phyloP scores from a whole-genome alignment of 305 asterid genomes.

The Salvia sclarea region DNA sequence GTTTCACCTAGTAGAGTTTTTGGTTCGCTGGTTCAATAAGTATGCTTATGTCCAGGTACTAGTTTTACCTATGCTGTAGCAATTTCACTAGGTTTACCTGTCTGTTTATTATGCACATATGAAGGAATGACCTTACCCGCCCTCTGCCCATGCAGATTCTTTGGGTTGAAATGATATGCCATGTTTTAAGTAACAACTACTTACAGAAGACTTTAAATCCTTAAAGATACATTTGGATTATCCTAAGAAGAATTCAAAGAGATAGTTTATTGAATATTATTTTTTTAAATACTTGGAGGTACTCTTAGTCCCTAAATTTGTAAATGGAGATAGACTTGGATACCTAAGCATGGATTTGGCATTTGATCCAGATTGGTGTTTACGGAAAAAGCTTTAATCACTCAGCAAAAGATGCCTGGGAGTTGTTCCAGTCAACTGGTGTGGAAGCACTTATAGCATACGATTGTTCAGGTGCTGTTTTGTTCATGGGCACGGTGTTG shows the following conservation, averaged over 20 bases:
- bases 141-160: too few relatives aligned
- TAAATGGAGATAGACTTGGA: not conserved
- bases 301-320: not conserved
- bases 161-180: too few relatives aligned
- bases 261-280: not conserved
- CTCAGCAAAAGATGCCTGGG: constrained; percentile 99
- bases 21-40: constrained; percentile 96
- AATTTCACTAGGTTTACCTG: too few relatives aligned
- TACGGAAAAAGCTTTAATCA: constrained; percentile 90
- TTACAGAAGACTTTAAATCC: not conserved
- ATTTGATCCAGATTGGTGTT: constrained; percentile 70
- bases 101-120: too few relatives aligned
- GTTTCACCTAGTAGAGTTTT: constrained; percentile 88
- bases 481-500: constrained; percentile 79
- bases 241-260: not conserved
- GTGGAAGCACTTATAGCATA: constrained; percentile 91
- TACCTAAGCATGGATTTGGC: not conserved
- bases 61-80: not conserved
- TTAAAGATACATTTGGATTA: not conserved
- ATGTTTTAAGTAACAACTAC: not conserved
- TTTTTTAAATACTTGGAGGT: not conserved
- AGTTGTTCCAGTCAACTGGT: constrained; percentile 92
- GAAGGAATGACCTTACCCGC: too few relatives aligned
- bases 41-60: constrained; percentile 97
- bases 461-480: constrained; percentile 94